Conservation (phyloP, 208 protist genomes). For the Leishmania tarentolae region DNA sequence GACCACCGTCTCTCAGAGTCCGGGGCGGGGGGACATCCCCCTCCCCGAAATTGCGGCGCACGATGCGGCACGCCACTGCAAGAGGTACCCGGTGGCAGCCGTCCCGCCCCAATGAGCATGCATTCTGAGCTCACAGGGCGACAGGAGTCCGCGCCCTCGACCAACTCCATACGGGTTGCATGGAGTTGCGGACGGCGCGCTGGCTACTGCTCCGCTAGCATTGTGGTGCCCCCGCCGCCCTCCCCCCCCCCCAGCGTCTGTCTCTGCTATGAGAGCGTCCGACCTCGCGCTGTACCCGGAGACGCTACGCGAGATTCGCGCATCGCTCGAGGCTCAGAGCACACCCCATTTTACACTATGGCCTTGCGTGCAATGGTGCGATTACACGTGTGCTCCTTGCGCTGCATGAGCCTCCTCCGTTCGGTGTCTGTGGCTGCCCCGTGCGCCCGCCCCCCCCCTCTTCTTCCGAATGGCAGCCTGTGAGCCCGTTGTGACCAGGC, state of each 20-base stretch:
- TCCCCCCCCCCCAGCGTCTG: no score
- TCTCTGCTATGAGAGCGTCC: not conserved
- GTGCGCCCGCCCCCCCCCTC: not conserved
- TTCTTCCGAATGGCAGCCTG: not conserved
- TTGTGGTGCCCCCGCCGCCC: not conserved
- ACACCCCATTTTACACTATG: not conserved
- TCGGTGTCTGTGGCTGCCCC: not conserved
- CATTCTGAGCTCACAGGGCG: not conserved
- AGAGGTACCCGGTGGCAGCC: not conserved
- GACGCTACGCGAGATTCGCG: not conserved
- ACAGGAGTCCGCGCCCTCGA: not conserved
- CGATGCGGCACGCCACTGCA: not conserved
- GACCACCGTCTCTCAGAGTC: not conserved
- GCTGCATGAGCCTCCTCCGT: not conserved
- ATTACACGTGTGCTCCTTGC: not conserved
- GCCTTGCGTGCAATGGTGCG: not conserved
- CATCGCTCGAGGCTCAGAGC: not conserved
- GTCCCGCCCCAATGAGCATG: not conserved
- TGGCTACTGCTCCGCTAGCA: no score
- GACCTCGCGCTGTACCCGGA: not conserved
- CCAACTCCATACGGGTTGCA: not conserved
- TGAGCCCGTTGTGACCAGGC: not conserved
- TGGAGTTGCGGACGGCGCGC: not conserved
- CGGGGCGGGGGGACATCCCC: not conserved
- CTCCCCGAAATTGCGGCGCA: not conserved